Conservation (phyloP, 192 early-diverging fungal genomes). For the Mortierella alpina region DNA sequence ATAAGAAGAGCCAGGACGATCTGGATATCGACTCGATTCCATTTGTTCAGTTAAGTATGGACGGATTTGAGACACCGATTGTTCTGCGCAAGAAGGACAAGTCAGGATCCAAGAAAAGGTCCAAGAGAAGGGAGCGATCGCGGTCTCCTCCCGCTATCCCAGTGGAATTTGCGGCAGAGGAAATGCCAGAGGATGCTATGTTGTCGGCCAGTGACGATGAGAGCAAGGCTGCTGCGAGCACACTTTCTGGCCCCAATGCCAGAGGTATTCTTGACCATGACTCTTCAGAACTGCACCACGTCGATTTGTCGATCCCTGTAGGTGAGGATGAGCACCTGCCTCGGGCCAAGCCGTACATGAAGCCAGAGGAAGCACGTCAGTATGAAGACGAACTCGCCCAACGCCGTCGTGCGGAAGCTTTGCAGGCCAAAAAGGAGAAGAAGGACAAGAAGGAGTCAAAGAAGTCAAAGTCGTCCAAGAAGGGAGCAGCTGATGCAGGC, state of each 20-base stretch:
- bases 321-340: slow-evolving; percentile 66
- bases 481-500: slow-evolving; percentile 16
- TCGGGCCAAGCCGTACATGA: slow-evolving; percentile 61
- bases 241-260: background rate
- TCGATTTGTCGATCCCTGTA: slow-evolving; percentile 67
- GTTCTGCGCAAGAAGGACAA: slow-evolving; percentile 49
- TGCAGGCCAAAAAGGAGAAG: slow-evolving; percentile 45
- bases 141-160: slow-evolving; percentile 47
- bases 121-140: slow-evolving; percentile 38
- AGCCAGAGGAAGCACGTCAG: slow-evolving; percentile 64
- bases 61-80: slow-evolving; percentile 56
- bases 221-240: background rate
- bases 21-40: slow-evolving; percentile 86
- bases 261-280: slow-evolving; percentile 57
- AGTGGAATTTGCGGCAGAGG: slow-evolving; percentile 64
- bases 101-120: slow-evolving; percentile 50
- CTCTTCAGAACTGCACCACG: slow-evolving; percentile 52
- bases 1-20: slow-evolving; percentile 59
- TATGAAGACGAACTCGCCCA: slow-evolving; percentile 58
- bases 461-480: slow-evolving; percentile 57
- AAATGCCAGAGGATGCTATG: slow-evolving; percentile 70
- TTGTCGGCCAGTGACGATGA: slow-evolving; percentile 62
- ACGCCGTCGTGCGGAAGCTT: slow-evolving; percentile 39
- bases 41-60: slow-evolving; percentile 77
- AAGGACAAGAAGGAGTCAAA: slow-evolving; percentile 50